These are phyloP conservation scores for Stachybotrys chartarum DNA, from an alignment of 2,329 filamentous ascomycete genomes.

Conservation along the genomic window DNA sequence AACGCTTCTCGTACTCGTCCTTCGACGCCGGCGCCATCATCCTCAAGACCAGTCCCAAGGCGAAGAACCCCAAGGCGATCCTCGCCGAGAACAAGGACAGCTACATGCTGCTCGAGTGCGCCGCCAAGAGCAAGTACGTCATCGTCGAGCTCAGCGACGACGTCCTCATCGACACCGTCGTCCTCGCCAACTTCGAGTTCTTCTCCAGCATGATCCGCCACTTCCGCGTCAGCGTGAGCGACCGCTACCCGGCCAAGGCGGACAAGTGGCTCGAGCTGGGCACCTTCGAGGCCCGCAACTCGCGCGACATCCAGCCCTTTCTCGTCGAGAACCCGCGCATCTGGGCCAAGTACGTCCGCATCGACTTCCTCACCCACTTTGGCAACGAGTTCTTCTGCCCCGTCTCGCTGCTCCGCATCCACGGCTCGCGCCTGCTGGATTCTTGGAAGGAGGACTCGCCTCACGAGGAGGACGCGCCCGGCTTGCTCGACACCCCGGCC, in stretches of 20 bases:
- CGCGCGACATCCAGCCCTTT: conserved; percentile 89
- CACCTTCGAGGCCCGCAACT: conserved; percentile 85
- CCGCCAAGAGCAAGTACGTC: conserved; percentile 80
- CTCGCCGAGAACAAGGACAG: conserved; percentile 96
- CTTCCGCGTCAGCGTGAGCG: conserved; percentile 87
- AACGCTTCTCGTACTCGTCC: conserved; percentile 93
- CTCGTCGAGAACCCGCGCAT: conserved; percentile 90
- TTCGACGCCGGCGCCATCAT: conserved; percentile 95
- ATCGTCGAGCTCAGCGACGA: conserved; percentile 90
- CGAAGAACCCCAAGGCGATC: conserved; percentile 82
- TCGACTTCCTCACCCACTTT: conserved; percentile 90
- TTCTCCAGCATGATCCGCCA: conserved; percentile 95
- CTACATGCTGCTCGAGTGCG: conserved; percentile 94
- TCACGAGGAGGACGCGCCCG: conserved; percentile 55
- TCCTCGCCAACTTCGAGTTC: conserved; percentile 98
- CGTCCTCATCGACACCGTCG: conserved; percentile 83
- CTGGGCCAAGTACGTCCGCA: conserved; percentile 85
- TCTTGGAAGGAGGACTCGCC: conserved; percentile 76
- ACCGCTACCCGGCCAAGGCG: conserved; percentile 85
- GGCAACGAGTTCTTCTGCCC: conserved; percentile 97
- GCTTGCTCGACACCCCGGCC: background rate
- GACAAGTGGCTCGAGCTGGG: conserved; percentile 90
- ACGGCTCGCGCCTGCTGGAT: conserved; percentile 94
- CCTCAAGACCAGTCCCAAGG: conserved; percentile 78
- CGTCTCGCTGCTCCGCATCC: conserved; percentile 80